phyloP scores from a whole-genome alignment of 805 yeast species.

The Schwanniomyces sp. region DNA sequence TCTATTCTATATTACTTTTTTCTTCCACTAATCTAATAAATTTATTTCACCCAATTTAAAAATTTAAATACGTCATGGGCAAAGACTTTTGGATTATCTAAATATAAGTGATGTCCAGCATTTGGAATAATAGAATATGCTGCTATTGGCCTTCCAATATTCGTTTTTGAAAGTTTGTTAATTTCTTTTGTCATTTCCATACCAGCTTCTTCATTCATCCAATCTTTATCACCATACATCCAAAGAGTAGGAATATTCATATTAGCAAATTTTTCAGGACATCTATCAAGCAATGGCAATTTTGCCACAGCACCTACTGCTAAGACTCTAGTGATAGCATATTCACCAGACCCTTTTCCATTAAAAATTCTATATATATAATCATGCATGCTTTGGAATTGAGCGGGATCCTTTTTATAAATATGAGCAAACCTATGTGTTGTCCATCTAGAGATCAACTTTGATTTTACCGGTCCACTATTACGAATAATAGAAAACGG shows the following conservation, averaged over 20 bases:
- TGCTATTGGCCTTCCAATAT: conserved; percentile 28
- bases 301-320: conserved; percentile 60
- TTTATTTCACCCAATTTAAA: conserved; percentile 19
- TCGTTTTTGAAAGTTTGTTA: conserved; percentile 25
- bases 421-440: conserved; percentile 44
- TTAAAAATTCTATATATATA: conserved; percentile 55
- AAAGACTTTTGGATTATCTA: conserved; percentile 47
- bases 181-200: conserved; percentile 36
- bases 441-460: conserved; percentile 54
- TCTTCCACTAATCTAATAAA: background rate
- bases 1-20: background rate
- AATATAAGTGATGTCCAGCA: conserved; percentile 57
- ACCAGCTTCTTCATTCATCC: conserved; percentile 72
- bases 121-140: conserved; percentile 32
- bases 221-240: conserved; percentile 67
- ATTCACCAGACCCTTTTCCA: conserved; percentile 64
- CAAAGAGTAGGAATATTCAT: conserved; percentile 50
- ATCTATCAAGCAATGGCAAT: conserved; percentile 56
- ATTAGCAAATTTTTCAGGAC: conserved; percentile 41
- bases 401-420: conserved; percentile 27
- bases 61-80: conserved; percentile 31
- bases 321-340: conserved; percentile 57
- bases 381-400: conserved; percentile 44
- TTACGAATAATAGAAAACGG: conserved; percentile 54
- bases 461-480: conserved; percentile 59